A percentile compares a stretch with the other conserved stretches of the same genome.
phyloP scores from a whole-genome alignment of 306 rosid species.

The Albizia julibrissin region DNA sequence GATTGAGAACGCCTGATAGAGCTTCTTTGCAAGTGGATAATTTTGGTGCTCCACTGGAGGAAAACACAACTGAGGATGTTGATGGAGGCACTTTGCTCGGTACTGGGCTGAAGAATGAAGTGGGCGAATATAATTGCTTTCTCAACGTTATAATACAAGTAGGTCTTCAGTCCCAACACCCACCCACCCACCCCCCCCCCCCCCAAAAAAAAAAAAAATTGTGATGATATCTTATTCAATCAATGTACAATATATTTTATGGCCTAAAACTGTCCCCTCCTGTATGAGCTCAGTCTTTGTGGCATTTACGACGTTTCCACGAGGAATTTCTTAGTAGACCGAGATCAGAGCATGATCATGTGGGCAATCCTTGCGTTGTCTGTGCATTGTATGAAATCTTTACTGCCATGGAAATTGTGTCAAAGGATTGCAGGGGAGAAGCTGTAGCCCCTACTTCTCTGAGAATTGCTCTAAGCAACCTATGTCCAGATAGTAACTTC shows the following conservation, averaged over 20 bases:
- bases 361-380: constrained; percentile 91
- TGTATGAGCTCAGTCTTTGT: constrained; percentile 74
- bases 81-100: constrained; percentile 58
- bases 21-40: constrained; percentile 51
- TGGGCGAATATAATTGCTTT: constrained; percentile 99
- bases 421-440: constrained; percentile 66
- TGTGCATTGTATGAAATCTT: constrained; percentile 89
- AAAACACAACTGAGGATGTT: constrained; percentile 36
- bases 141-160: constrained; percentile 98
- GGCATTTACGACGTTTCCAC: constrained; percentile 84
- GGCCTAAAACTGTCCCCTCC: constrained; percentile 25
- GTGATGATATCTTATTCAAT: constrained; percentile 14
- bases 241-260: constrained; percentile 16
- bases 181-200: too few relatives aligned
- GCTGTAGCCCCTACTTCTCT: constrained; percentile 91
- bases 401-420: constrained; percentile 65
- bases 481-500: constrained; percentile 82
- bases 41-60: constrained; percentile 44
- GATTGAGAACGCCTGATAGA: constrained; percentile 43
- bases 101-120: constrained; percentile 93
- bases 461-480: constrained; percentile 91
- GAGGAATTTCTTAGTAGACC: constrained; percentile 83
- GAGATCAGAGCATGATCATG: constrained; percentile 76
- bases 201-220: not conserved
- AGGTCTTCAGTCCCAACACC: not conserved